Percentiles rank a stretch among this genome's conserved stretches.
These are phyloP conservation scores for Syzygium jambos DNA, from an alignment of 345 rosid genomes.

Conservation along the genomic window DNA sequence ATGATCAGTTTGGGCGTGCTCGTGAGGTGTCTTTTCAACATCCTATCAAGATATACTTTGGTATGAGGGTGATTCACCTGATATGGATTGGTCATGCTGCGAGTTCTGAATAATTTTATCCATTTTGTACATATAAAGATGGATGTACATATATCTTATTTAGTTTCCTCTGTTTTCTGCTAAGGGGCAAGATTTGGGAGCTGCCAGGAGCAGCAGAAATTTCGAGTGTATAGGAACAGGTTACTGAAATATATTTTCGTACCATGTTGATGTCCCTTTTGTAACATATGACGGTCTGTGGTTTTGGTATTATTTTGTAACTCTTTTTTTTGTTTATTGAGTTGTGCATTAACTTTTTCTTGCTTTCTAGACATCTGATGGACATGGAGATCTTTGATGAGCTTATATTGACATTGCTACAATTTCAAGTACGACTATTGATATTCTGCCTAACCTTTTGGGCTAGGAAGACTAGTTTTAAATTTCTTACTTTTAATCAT, in stretches of 20 bases:
- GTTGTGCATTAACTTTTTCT: neutral
- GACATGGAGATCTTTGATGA: neutral
- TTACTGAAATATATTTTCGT: neutral
- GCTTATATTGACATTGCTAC: neutral
- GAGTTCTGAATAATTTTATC: neutral
- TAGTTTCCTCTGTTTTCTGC: neutral
- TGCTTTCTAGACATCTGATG: neutral
- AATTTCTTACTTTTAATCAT: neutral
- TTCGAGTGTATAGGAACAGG: conserved; percentile 80
- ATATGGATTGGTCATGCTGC: neutral
- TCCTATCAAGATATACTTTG: conserved; percentile 93
- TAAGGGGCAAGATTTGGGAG: conserved; percentile 90
- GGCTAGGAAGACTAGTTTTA: neutral
- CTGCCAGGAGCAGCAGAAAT: conserved; percentile 83
- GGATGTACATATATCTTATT: neutral
- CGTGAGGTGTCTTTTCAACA: conserved; percentile 87
- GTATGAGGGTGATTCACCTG: conserved; percentile 25
- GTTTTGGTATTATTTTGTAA: neutral
- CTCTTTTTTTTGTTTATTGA: neutral
- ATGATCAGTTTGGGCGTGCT: conserved; percentile 62
- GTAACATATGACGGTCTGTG: neutral
- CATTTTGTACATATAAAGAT: neutral
- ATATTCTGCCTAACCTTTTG: neutral
- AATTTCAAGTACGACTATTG: neutral
- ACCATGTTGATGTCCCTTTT: neutral